Evolutionary conservation across 2,329 filamentous ascomycete species (phyloP).

Genomic region (Aspergillus oerlinghausenensis): DNA sequence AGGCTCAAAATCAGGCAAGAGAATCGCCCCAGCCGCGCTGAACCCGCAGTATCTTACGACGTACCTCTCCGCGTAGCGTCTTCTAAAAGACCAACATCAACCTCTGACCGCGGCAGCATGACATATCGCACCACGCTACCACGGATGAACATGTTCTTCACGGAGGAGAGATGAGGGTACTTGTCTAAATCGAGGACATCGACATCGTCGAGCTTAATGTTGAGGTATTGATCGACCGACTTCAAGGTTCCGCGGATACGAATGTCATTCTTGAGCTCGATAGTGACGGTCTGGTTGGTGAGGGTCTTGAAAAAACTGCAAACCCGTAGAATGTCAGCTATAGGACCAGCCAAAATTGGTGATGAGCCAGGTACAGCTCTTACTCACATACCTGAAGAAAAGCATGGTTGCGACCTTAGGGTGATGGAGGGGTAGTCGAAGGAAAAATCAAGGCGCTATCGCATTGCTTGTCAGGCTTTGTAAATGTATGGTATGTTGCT

Average conservation of each 20-base stretch:
- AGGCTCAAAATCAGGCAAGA: neutral
- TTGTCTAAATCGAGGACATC: slow-evolving; percentile 86
- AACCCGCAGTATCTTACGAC: slow-evolving; percentile 11
- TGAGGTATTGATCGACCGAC: slow-evolving; percentile 97
- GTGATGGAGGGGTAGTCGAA: slow-evolving; percentile 1
- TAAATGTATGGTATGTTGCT: neutral
- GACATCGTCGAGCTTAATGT: slow-evolving; percentile 98
- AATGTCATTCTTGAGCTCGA: slow-evolving; percentile 99
- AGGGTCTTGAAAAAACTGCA: slow-evolving; percentile 95
- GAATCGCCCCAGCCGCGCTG: slow-evolving; percentile 1
- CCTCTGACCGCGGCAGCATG: slow-evolving; percentile 73
- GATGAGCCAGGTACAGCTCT: neutral
- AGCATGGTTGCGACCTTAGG: slow-evolving; percentile 39
- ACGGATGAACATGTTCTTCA: slow-evolving; percentile 94
- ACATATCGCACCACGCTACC: slow-evolving; percentile 92
- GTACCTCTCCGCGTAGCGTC: slow-evolving; percentile 84
- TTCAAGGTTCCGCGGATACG: slow-evolving; percentile 93
- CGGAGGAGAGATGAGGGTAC: slow-evolving; percentile 85
- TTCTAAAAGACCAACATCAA: slow-evolving; percentile 82
- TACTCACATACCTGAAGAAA: slow-evolving; percentile 46
- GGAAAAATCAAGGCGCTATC: slow-evolving; percentile 3
- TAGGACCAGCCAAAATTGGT: neutral
- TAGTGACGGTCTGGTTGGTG: slow-evolving; percentile 93
- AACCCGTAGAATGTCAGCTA: neutral
- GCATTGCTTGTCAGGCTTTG: slow-evolving; percentile 7